Evolutionary conservation across 2,329 filamentous ascomycete genomes (phyloP), one percentile per base, ranked within the genome.

Genomic region (Arachnomyces sp.): DNA sequence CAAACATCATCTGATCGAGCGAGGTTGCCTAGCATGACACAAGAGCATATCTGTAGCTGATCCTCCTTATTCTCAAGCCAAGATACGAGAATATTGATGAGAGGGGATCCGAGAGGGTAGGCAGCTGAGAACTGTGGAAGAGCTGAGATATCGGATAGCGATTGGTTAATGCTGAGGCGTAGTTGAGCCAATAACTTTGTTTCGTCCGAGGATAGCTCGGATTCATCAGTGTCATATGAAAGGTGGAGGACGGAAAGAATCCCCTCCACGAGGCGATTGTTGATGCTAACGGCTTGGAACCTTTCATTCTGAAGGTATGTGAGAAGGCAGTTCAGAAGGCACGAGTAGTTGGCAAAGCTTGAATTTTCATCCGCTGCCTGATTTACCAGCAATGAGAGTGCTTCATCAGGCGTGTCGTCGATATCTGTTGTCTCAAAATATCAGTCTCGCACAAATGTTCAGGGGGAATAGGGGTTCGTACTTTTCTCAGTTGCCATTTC

Each of bases 21-120:
- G 28, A 70, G 42, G 42, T 72, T 72, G 6, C 69, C 69, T 11
- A 71, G 57, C 45, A 71, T 64, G 31, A 71, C 53, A 43, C 67
- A 70, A 13, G 66, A 60, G 38, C 66, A 68, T 34, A 68, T 60
- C 31, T 67, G 59, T 18, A 71, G 56, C 34, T 69, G 64, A n/a
- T 65, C 60, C 34, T 68, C 57, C 2, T 49, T 40, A 15, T 55
- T 51, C 9, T 47, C 44, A 12, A 70, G 54, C 66, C 67, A 71
- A 6, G 56, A 52, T 34, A 59, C 56, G 20, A 71, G 43, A 0
- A 49, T 60, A 13, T 58, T 46, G 3, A 60, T 51, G n/a, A 68
- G 47, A 7, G 53, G 25, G 11, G 61, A 64, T 5, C 53, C 54
- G 31, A 68, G 53, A 3, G 65, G 62, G 29, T 68, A 69, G 4